phyloP scores from a whole-genome alignment of 768 basidiomycete species.

The Pleurotus djamor region DNA sequence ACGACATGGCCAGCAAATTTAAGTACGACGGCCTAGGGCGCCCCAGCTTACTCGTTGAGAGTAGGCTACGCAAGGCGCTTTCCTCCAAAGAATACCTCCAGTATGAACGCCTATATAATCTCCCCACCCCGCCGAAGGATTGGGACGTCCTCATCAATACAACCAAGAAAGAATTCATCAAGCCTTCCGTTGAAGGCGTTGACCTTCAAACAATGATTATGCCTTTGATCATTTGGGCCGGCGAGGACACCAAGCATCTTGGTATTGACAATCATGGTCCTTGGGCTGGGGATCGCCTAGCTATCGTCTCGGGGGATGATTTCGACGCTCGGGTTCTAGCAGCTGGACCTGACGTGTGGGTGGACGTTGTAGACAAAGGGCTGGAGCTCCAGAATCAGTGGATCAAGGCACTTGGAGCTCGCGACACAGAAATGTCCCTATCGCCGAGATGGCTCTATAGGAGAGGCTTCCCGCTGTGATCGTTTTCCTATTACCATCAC shows the following conservation, averaged over 20 bases:
- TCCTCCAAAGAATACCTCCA: no score
- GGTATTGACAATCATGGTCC: neutral
- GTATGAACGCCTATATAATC: no score
- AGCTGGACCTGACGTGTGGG: neutral
- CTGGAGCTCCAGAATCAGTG: neutral
- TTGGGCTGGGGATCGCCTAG: neutral
- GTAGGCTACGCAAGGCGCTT: no score
- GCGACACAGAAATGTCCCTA: no score
- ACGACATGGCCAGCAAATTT: no score
- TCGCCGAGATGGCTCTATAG: no score
- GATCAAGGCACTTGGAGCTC: neutral
- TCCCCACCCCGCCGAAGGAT: no score
- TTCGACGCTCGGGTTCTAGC: neutral
- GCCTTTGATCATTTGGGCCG: neutral
- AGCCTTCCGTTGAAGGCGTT: neutral
- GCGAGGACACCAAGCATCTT: neutral
- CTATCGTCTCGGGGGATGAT: neutral
- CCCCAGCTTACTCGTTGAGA: no score
- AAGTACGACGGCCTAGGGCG: no score
- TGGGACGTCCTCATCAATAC: neutral
- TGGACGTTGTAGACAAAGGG: neutral
- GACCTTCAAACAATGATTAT: neutral
- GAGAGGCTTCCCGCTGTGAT: no score
- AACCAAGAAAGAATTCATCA: neutral
- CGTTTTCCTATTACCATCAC: no score